A percentile compares a stretch with the other conserved stretches of the same genome.
phyloP scores from a whole-genome alignment of 495 filamentous ascomycete species.

The Aspergillus nanangensis region DNA sequence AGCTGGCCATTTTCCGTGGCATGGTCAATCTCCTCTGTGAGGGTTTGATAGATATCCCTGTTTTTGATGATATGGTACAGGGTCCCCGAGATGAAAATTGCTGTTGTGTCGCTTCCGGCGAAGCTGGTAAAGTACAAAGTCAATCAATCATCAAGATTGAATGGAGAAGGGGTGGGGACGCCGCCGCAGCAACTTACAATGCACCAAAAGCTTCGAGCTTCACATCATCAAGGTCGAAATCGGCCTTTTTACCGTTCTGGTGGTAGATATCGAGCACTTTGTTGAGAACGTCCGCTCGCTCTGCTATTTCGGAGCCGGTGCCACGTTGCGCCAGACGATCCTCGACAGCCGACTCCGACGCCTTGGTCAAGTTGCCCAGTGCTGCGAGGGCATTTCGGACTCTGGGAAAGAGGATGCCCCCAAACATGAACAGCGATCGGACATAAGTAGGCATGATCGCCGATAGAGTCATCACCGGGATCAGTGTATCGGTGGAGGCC shows the following conservation, averaged over 20 bases:
- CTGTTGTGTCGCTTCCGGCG: conserved; percentile 49
- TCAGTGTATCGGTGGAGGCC: conserved; percentile 17
- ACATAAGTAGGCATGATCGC: conserved; percentile 19
- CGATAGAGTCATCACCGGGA: conserved; percentile 20
- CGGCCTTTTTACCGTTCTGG: conserved; percentile 7
- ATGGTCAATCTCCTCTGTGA: conserved; percentile 47
- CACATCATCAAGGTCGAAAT: conserved; percentile 17
- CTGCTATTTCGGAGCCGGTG: neutral
- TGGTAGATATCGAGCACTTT: conserved; percentile 12
- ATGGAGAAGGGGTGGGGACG: neutral
- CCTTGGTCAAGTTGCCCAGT: conserved; percentile 10
- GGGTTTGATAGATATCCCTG: conserved; percentile 37
- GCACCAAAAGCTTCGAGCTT: conserved; percentile 13
- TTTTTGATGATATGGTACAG: conserved; percentile 49
- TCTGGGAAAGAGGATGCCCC: conserved; percentile 7
- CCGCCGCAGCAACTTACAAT: neutral
- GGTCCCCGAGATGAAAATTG: conserved; percentile 35
- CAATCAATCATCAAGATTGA: neutral
- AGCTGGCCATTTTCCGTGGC: conserved; percentile 11
- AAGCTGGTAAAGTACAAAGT: conserved; percentile 10
- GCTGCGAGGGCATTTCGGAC: conserved; percentile 13
- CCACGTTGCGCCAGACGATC: neutral
- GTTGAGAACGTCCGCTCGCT: conserved; percentile 13
- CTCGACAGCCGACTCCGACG: conserved; percentile 12
- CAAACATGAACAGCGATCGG: conserved; percentile 15